Conservation (phyloP, 164 flowering plant genomes). For the Piper betle region DNA sequence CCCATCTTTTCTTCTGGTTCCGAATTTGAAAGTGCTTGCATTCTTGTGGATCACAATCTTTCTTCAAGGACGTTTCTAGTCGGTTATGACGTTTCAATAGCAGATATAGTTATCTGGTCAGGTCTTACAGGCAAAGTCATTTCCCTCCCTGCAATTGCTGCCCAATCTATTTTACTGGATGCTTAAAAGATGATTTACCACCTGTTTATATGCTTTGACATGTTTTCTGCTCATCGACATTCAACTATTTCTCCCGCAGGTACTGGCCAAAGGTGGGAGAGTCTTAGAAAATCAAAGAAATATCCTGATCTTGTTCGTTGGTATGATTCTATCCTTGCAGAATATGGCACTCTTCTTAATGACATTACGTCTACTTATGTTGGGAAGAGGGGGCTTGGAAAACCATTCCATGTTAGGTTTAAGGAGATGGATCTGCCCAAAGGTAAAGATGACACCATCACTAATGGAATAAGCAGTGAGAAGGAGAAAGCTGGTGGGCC, state of each 20-base stretch:
- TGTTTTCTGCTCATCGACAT: not conserved
- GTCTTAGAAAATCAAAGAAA: slow-evolving; percentile 78
- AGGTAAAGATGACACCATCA: slow-evolving; percentile 1
- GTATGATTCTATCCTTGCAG: slow-evolving; percentile 60
- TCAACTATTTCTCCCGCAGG: slow-evolving; percentile 24
- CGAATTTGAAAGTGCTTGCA: slow-evolving; percentile 75
- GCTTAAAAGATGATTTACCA: not conserved
- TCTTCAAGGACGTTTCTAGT: slow-evolving; percentile 50
- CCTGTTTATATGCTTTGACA: not conserved
- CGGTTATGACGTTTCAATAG: slow-evolving; percentile 53
- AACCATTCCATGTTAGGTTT: slow-evolving; percentile 23
- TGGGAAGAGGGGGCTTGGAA: slow-evolving; percentile 56
- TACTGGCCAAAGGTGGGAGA: slow-evolving; percentile 87
- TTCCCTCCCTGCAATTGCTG: not conserved
- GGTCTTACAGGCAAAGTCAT: slow-evolving; percentile 60
- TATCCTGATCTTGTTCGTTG: slow-evolving; percentile 65
- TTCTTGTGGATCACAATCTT: slow-evolving; percentile 42
- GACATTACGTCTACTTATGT: slow-evolving; percentile 37
- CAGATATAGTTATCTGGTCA: slow-evolving; percentile 79
- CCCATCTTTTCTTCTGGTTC: slow-evolving; percentile 50
- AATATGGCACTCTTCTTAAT: slow-evolving; percentile 30
- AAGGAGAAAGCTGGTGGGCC: slow-evolving; percentile 34
- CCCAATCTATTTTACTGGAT: not conserved
- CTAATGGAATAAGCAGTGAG: slow-evolving; percentile 25
- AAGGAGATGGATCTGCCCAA: slow-evolving; percentile 27